Base-by-base conservation (phyloP, 2,329 filamentous ascomycete genomes). In the Orbilia blumenaviensis region DNA sequence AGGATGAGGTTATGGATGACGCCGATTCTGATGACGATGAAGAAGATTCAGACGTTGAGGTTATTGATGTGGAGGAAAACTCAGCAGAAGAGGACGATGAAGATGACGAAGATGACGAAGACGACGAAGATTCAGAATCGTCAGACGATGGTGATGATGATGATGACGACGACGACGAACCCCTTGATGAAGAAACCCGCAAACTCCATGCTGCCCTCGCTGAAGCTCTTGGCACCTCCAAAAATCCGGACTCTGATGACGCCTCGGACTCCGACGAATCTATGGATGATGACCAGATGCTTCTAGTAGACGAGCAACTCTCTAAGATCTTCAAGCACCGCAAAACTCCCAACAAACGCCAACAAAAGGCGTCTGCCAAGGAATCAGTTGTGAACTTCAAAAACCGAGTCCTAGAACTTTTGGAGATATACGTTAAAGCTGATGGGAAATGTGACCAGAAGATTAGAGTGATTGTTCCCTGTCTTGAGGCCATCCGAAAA, bases 221-320 rank as follows among this genome's bases (percentile, higher is more conserved):
- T 1, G 87, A 90, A 78, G 91, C 94, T 1, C 88, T 97, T 1
- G 90, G 92, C 42, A 94, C 90, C 64, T 90, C 91, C 36, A 44
- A 66, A n/a, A 50, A 63, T 14, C 54, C 38, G 14, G 27, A 62
- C n/a, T 54, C 83, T 83, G 18, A 89, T 77, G 84, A 83, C 14
- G 87, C 86, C 1, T 86, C 87, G 0, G 89, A 89, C 29, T 87
- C 87, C 8, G 91, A 91, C 74, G 89, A 88, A 1, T 92, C 97
- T 83, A 97, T 99, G 93, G 91, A 93, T 77, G 94, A 98, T 83
- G 93, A 94, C 16, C 91, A 97, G 81, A 98, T 98, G 95, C 90
- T 97, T 84, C 90, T 90, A 2, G 85, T 98, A 14, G 94, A 98
- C 80, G 88, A 88, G 9, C 91, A 94, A 81, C 88, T 99, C 2